Evolutionary conservation across 176 grass and related monocot genomes (phyloP).

Genomic region (Phyllostachys edulis): DNA sequence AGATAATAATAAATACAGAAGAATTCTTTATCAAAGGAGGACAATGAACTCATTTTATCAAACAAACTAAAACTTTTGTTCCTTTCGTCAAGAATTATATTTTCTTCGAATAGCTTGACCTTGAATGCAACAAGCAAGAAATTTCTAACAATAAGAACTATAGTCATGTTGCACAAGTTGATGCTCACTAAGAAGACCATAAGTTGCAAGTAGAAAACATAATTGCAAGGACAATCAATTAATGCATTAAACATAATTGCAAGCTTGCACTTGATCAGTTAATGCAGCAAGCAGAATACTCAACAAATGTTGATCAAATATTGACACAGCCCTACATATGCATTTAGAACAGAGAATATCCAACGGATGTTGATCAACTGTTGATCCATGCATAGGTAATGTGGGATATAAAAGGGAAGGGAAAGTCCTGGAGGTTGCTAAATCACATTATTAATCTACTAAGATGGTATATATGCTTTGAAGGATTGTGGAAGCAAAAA

Average conservation of each 20-base stretch:
- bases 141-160: background rate
- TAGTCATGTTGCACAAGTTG: background rate
- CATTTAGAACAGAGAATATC: background rate
- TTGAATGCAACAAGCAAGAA: conserved; percentile 23
- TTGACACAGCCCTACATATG: background rate
- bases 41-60: too few relatives aligned
- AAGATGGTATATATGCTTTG: too few relatives aligned
- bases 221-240: background rate
- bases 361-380: too few relatives aligned
- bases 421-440: background rate
- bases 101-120: conserved; percentile 80
- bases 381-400: background rate
- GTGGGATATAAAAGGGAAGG: background rate
- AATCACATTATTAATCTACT: background rate
- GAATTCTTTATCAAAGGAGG: too few relatives aligned
- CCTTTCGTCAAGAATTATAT: conserved; percentile 64
- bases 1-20: too few relatives aligned
- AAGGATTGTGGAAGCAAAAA: background rate
- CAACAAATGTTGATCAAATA: background rate
- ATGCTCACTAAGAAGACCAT: background rate
- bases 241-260: too few relatives aligned
- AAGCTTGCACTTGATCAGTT: conserved; percentile 45
- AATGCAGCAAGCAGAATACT: conserved; percentile 11
- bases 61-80: conserved; percentile 44
- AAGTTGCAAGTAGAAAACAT: background rate